Conservation (phyloP, 345 rosid species). For the Erysimum cheiranthoides region DNA sequence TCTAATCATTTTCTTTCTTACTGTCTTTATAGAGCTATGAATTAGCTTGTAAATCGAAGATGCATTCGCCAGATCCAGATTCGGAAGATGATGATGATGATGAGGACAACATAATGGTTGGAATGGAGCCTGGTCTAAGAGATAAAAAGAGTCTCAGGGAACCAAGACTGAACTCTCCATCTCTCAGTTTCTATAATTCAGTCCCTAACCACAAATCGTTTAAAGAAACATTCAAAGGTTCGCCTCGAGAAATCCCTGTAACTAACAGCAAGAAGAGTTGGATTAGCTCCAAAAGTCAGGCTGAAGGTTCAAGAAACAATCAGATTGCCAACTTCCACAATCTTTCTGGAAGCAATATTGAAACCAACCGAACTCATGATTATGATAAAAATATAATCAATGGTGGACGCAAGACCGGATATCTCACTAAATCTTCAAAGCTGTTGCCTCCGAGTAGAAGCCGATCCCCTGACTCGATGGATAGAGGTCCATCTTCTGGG, state of each 20-base stretch:
- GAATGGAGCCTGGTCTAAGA: slow-evolving; percentile 53
- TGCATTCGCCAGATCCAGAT: slow-evolving; percentile 51
- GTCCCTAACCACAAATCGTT: slow-evolving; percentile 49
- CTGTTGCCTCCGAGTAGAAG: slow-evolving; percentile 44
- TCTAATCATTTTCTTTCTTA: slow-evolving; percentile 27
- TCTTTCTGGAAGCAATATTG: slow-evolving; percentile 41
- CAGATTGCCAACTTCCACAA: slow-evolving; percentile 48
- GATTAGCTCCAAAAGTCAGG: slow-evolving; percentile 53
- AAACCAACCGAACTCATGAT: slow-evolving; percentile 49
- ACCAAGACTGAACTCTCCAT: slow-evolving; percentile 50
- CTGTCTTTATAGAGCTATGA: slow-evolving; percentile 56
- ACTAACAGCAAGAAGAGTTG: slow-evolving; percentile 45
- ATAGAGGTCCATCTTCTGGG: slow-evolving; percentile 53
- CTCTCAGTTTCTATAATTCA: slow-evolving; percentile 48
- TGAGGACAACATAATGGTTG: slow-evolving; percentile 35
- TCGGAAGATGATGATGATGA: slow-evolving; percentile 48
- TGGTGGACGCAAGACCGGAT: slow-evolving; percentile 50
- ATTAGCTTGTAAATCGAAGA: slow-evolving; percentile 48
- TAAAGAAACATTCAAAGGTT: slow-evolving; percentile 50
- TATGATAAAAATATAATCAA: slow-evolving; percentile 40
- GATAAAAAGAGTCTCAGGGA: slow-evolving; percentile 51
- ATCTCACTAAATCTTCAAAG: slow-evolving; percentile 54
- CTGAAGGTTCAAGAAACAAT: slow-evolving; percentile 57
- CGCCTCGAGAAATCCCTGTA: slow-evolving; percentile 51
- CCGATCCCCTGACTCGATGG: slow-evolving; percentile 51